A percentile compares a stretch with the other conserved stretches of the same genome.
Evolutionary conservation across 2,329 filamentous ascomycete genomes (phyloP).

Genomic region (Aspergillus aculeatus): DNA sequence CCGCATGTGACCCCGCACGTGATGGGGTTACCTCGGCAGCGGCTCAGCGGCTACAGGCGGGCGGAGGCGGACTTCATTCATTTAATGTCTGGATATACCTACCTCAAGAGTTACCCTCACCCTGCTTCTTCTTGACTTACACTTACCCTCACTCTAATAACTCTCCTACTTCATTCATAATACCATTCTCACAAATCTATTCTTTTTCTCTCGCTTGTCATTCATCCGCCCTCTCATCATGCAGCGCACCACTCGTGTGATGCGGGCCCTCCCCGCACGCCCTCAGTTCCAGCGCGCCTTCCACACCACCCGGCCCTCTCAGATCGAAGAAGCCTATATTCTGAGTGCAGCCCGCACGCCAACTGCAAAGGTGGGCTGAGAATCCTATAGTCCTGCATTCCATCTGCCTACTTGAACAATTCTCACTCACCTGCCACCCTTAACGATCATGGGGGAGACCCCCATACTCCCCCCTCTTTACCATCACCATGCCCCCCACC

Average conservation of each 20-base stretch:
- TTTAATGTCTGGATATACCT: not conserved
- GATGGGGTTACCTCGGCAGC: constrained; percentile 1
- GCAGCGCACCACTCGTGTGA: constrained; percentile 15
- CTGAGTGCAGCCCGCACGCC: constrained; percentile 86
- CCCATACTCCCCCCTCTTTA: no score
- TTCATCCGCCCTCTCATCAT: constrained; percentile 26
- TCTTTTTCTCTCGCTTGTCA: not conserved
- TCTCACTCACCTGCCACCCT: not conserved
- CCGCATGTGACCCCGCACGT: not conserved
- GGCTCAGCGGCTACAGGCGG: not conserved
- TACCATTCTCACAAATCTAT: not conserved
- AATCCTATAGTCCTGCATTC: not conserved
- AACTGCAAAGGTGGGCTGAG: constrained; percentile 69
- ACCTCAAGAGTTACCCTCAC: no score
- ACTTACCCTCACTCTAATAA: constrained; percentile 11
- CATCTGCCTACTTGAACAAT: not conserved
- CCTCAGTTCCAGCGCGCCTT: constrained; percentile 53
- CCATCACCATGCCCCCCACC: no score
- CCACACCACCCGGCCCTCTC: constrained; percentile 47
- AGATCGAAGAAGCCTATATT: constrained; percentile 91
- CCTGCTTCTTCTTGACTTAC: no score
- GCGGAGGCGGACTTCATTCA: not conserved
- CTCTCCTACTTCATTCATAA: not conserved
- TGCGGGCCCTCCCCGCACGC: constrained; percentile 39
- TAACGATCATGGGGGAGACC: not conserved